Conservation (phyloP, 202 grass and related monocot genomes). For the Digitaria exilis region DNA sequence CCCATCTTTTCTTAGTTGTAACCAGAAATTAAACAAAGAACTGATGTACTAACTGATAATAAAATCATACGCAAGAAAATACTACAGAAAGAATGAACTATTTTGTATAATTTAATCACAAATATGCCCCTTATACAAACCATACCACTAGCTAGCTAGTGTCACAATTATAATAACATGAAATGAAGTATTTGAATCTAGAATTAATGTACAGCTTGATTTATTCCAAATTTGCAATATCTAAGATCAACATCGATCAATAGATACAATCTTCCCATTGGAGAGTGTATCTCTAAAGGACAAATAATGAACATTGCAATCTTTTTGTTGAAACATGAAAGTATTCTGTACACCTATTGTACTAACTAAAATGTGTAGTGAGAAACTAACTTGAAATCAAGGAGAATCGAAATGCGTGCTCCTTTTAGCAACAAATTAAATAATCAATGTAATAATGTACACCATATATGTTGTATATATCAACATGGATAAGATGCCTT, state of each 20-base stretch:
- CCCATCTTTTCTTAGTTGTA: neutral
- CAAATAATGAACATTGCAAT: neutral
- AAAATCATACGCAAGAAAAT: neutral
- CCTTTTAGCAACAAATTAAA: conserved; percentile 8
- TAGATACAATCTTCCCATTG: neutral
- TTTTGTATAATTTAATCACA: neutral
- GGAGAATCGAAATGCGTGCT: neutral
- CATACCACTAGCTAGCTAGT: neutral
- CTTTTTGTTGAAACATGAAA: neutral
- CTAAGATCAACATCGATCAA: neutral
- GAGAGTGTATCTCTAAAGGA: neutral
- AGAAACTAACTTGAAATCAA: neutral
- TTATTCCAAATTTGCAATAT: neutral
- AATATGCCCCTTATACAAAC: neutral
- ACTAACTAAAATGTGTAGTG: neutral
- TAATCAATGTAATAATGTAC: conserved; percentile 1
- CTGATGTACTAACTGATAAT: neutral
- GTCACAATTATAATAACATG: neutral
- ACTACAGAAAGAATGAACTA: neutral
- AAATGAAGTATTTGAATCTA: neutral
- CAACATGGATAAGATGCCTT: conserved; percentile 55
- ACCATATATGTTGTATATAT: neutral
- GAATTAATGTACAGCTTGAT: neutral
- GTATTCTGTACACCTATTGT: neutral
- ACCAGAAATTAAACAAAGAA: neutral